A percentile compares a stretch with the other conserved stretches of the same genome.
Evolutionary conservation across 495 filamentous ascomycete genomes (phyloP).

Genomic region (Choiromyces venosus): DNA sequence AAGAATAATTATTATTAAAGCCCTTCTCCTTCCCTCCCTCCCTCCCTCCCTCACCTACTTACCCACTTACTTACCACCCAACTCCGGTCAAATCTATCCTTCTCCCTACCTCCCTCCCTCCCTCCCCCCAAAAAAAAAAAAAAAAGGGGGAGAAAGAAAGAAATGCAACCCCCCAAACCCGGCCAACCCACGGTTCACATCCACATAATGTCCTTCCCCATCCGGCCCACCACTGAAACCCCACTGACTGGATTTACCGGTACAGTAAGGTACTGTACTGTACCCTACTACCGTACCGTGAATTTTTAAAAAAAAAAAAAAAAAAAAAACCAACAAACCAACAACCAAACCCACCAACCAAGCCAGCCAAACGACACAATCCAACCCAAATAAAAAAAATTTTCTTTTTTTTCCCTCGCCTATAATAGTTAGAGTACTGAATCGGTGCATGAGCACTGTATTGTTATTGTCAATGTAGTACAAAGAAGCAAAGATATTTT

Average conservation of each 20-base stretch:
- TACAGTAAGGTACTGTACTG: no score
- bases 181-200: neutral
- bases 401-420: neutral
- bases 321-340: neutral
- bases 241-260: no score
- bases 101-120: no score
- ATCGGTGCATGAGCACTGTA: neutral
- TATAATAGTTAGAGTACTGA: neutral
- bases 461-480: neutral
- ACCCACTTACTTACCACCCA: neutral
- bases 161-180: no score
- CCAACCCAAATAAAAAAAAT: neutral
- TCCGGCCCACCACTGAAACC: neutral
- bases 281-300: neutral
- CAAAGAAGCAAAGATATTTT: neutral
- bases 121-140: neutral
- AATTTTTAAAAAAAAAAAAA: neutral
- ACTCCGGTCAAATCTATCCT: neutral
- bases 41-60: neutral
- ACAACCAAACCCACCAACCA: neutral
- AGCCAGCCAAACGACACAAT: neutral
- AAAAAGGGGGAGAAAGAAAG: no score
- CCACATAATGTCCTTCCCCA: neutral
- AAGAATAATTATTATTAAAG: neutral
- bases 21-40: neutral